phyloP scores from a whole-genome alignment of 495 filamentous ascomycete genomes.

The Talaromyces stipitatus region DNA sequence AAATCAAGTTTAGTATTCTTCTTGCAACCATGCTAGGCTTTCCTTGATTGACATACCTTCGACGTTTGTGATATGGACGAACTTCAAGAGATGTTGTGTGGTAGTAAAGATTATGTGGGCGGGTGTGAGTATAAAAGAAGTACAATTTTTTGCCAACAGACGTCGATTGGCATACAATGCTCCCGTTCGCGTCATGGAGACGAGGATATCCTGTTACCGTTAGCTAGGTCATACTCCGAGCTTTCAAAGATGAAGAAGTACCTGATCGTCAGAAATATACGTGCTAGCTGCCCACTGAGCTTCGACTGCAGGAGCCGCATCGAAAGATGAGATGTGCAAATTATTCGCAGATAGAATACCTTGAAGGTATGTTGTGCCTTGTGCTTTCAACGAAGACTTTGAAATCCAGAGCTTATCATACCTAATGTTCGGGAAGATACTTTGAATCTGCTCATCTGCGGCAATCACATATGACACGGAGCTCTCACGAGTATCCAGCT shows the following conservation, averaged over 20 bases:
- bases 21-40: background rate
- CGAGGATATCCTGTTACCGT: constrained; percentile 26
- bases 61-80: constrained; percentile 68
- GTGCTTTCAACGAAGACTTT: constrained; percentile 17
- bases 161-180: constrained; percentile 70
- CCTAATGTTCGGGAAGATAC: constrained; percentile 30
- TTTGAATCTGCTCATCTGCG: constrained; percentile 30
- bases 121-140: constrained; percentile 78
- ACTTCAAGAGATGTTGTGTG: constrained; percentile 83
- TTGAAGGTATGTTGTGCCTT: constrained; percentile 23
- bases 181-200: constrained; percentile 60
- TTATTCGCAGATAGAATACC: constrained; percentile 14
- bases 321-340: constrained; percentile 18
- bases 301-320: constrained; percentile 26
- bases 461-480: constrained; percentile 22
- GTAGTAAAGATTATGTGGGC: constrained; percentile 87
- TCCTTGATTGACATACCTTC: constrained; percentile 41
- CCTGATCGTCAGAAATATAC: constrained; percentile 32
- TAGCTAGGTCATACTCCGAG: constrained; percentile 6
- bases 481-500: constrained; percentile 29
- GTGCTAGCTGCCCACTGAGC: constrained; percentile 34
- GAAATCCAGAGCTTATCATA: constrained; percentile 38
- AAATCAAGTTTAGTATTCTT: constrained; percentile 12
- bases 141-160: constrained; percentile 73
- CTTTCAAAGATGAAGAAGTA: constrained; percentile 7